Evolutionary conservation across 768 basidiomycete species (phyloP).

Genomic region (Amanita rimosa): DNA sequence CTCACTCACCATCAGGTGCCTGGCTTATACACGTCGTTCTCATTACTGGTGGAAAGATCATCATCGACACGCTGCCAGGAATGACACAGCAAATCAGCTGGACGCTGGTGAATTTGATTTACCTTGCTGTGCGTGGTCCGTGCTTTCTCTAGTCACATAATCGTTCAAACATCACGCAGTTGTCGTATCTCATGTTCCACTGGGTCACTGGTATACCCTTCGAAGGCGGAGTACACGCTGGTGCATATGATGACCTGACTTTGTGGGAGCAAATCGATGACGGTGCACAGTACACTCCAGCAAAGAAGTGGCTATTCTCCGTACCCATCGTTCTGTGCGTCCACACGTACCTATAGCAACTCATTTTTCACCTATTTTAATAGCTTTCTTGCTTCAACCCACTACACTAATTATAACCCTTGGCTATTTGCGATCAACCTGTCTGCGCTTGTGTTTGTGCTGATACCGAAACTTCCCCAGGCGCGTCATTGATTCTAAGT

Average conservation of each 20-base stretch:
- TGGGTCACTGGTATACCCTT: slow-evolving; percentile 97
- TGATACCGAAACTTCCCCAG: slow-evolving; percentile 94
- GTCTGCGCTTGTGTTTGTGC: slow-evolving; percentile 61
- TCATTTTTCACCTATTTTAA: neutral
- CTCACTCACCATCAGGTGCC: slow-evolving; percentile 50
- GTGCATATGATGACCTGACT: slow-evolving; percentile 95
- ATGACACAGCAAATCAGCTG: slow-evolving; percentile 93
- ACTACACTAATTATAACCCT: slow-evolving; percentile 95
- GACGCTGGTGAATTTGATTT: slow-evolving; percentile 87
- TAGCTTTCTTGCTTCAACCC: slow-evolving; percentile 94
- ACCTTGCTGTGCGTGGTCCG: slow-evolving; percentile 63
- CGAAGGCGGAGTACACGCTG: slow-evolving; percentile 74
- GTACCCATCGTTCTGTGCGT: slow-evolving; percentile 84
- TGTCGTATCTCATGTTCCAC: slow-evolving; percentile 99
- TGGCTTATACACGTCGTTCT: slow-evolving; percentile 97
- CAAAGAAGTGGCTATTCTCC: slow-evolving; percentile 92
- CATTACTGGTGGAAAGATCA: slow-evolving; percentile 81
- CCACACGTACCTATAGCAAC: neutral
- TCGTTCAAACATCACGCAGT: slow-evolving; percentile 26
- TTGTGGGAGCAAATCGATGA: slow-evolving; percentile 99
- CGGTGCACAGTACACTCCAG: slow-evolving; percentile 96
- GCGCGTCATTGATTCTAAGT: slow-evolving; percentile 29
- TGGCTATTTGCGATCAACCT: slow-evolving; percentile 91
- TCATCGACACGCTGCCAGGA: slow-evolving; percentile 89
- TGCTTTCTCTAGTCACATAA: slow-evolving; percentile 1